These are phyloP conservation scores for Tetrapisispora fleetii DNA, from an alignment of 805 yeast species.

Conservation along the genomic window DNA sequence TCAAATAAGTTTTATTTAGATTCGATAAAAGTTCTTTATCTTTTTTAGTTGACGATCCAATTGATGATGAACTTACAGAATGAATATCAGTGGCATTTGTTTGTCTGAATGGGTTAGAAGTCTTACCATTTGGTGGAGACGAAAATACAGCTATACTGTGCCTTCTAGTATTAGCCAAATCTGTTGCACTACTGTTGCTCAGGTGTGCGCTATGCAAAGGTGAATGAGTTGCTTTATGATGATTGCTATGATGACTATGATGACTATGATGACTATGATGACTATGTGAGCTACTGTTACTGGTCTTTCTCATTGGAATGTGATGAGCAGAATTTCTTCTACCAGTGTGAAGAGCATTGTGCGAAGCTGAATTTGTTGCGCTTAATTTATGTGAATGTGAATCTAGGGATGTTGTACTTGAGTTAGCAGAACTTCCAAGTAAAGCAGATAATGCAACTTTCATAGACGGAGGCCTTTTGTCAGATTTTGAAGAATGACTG, in stretches of 20 bases:
- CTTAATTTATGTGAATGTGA: neutral
- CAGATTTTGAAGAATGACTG: neutral
- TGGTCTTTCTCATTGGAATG: neutral
- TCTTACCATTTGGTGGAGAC: neutral
- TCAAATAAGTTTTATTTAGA: neutral
- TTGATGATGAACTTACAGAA: neutral
- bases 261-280: neutral
- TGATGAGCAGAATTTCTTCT: slow-evolving; percentile 2
- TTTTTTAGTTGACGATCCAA: neutral
- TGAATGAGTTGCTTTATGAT: neutral
- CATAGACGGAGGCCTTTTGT: slow-evolving; percentile 1
- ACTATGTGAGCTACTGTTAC: neutral
- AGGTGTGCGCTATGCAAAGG: neutral
- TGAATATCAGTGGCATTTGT: neutral
- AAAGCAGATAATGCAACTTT: slow-evolving; percentile 1
- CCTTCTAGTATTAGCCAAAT: neutral
- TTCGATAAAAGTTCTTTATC: neutral
- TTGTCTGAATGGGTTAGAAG: neutral
- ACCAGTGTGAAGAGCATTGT: neutral
- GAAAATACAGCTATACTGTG: slow-evolving; percentile 1
- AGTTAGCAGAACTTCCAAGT: neutral
- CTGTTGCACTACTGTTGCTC: neutral
- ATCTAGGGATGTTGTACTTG: neutral
- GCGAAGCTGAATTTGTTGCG: neutral
- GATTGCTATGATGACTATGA: too few relatives aligned